Evolutionary conservation across 202 grass and related monocot genomes (phyloP).

Genomic region (Saccharum hybrid): DNA sequence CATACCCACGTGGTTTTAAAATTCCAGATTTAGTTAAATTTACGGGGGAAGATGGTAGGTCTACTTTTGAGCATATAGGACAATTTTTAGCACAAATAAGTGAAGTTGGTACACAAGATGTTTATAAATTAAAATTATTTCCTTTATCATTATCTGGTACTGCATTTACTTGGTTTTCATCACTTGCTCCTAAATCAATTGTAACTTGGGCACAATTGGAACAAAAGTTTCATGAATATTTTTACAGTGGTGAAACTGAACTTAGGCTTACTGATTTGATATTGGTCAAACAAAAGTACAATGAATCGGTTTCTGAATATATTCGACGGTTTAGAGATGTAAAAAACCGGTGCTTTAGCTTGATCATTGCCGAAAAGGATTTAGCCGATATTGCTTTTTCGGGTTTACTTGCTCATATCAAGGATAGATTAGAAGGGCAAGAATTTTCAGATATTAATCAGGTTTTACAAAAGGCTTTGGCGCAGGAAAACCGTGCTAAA

Average conservation of each 20-base stretch:
- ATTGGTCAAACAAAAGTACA: not conserved
- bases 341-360: not conserved
- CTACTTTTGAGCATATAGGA: not conserved
- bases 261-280: too few species aligned
- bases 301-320: not conserved
- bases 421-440: not conserved
- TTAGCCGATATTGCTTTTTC: constrained; percentile 4
- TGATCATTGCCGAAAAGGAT: constrained; percentile 2
- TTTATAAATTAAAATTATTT: too few species aligned
- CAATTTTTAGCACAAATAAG: not conserved
- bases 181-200: not conserved
- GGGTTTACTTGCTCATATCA: not conserved
- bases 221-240: too few species aligned
- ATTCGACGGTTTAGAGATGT: not conserved
- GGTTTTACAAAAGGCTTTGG: not conserved
- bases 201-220: not conserved
- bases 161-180: not conserved
- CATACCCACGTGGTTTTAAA: not conserved
- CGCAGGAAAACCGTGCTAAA: not conserved
- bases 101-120: not conserved
- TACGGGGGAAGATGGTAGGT: not conserved
- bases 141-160: too few species aligned
- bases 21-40: not conserved
- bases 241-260: too few species aligned
- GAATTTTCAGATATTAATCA: not conserved